phyloP scores from a whole-genome alignment of 2,329 filamentous ascomycete species.

The Lasiodiplodia sp. region DNA sequence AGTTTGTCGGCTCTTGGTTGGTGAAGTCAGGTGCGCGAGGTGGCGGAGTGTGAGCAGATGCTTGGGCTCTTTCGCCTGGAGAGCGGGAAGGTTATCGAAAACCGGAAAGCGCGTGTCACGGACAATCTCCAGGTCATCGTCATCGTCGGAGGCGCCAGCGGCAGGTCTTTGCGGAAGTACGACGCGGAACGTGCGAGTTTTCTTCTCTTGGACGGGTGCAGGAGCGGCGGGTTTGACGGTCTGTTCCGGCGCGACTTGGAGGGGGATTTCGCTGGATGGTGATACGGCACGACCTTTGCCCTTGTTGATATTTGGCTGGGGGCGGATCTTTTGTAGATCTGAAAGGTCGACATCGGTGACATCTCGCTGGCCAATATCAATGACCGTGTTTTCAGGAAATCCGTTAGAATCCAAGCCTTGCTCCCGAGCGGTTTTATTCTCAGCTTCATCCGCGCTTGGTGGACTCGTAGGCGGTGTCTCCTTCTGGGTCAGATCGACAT shows the following conservation, averaged over 20 bases:
- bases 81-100: slow-evolving; percentile 73
- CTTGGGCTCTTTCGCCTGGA: slow-evolving; percentile 67
- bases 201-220: neutral
- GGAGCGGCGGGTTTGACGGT: neutral
- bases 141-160: slow-evolving; percentile 50
- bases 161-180: slow-evolving; percentile 3
- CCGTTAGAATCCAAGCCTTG: neutral
- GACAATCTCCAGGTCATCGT: slow-evolving; percentile 71
- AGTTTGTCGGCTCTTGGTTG: slow-evolving; percentile 58
- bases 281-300: slow-evolving; percentile 65
- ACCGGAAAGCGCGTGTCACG: slow-evolving; percentile 54
- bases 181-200: slow-evolving; percentile 15
- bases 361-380: slow-evolving; percentile 28
- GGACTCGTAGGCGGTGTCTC: slow-evolving; percentile 57
- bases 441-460: slow-evolving; percentile 37
- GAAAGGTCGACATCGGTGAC: slow-evolving; percentile 37
- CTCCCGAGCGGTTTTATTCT: neutral
- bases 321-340: slow-evolving; percentile 39
- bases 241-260: neutral
- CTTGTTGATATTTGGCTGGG: slow-evolving; percentile 56
- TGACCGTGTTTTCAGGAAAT: slow-evolving; percentile 18
- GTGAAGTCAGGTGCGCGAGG: slow-evolving; percentile 75
- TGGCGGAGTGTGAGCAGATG: slow-evolving; percentile 74
- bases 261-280: neutral
- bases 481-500: slow-evolving; percentile 54